phyloP scores from a whole-genome alignment of 83 land plant species.

The Thuja plicata region DNA sequence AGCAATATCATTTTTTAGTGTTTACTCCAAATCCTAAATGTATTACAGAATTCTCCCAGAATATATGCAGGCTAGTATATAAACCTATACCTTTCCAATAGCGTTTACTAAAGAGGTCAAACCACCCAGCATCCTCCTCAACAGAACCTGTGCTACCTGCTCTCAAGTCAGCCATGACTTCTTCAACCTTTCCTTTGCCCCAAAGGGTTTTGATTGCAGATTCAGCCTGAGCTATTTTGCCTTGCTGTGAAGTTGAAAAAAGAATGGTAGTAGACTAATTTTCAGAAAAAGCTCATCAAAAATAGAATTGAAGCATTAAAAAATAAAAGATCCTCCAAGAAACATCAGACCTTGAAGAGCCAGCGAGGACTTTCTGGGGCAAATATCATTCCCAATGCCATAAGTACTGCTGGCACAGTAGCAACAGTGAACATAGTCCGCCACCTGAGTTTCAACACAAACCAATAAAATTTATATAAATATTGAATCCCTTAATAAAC shows the following conservation, averaged over 20 bases:
- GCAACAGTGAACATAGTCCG: slow-evolving; percentile 67
- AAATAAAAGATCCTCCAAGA: neutral
- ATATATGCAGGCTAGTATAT: neutral
- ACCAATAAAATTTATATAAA: neutral
- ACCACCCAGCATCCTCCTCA: slow-evolving; percentile 92
- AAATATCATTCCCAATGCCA: slow-evolving; percentile 67
- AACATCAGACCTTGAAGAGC: slow-evolving; percentile 62
- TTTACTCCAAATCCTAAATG: neutral
- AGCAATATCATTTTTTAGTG: neutral
- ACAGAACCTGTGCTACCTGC: slow-evolving; percentile 51
- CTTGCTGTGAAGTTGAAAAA: slow-evolving; percentile 48
- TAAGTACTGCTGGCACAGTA: slow-evolving; percentile 55
- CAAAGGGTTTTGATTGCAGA: slow-evolving; percentile 47
- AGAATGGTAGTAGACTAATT: neutral
- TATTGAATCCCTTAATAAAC: too few relatives aligned
- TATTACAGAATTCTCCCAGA: neutral
- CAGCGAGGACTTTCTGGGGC: slow-evolving; percentile 82
- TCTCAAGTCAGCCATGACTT: slow-evolving; percentile 65
- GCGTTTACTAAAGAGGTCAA: slow-evolving; percentile 87
- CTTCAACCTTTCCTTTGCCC: slow-evolving; percentile 59
- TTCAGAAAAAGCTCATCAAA: neutral
- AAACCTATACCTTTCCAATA: slow-evolving; percentile 74
- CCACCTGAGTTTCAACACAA: slow-evolving; percentile 49
- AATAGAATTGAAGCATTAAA: neutral
- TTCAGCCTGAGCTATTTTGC: slow-evolving; percentile 55